Evolutionary conservation across 495 filamentous ascomycete genomes (phyloP), one percentile per base, ranked within the genome.

Genomic region (Chaetomium cochliodes): DNA sequence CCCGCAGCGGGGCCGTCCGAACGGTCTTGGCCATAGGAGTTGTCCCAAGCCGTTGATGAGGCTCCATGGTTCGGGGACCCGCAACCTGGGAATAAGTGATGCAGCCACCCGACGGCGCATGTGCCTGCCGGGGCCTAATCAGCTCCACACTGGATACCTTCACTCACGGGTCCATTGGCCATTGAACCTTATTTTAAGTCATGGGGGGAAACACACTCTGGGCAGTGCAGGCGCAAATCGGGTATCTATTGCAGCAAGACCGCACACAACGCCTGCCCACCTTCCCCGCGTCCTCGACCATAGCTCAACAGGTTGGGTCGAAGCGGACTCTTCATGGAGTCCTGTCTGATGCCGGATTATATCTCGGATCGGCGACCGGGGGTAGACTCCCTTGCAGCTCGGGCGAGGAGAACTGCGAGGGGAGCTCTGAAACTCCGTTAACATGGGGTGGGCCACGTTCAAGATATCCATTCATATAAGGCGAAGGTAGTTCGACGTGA

Each of bases 401-500:
- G n/a, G 64, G 65, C 6, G 68, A 70, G 25, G 70, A 63, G 12
- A 72, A 60, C 47, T 72, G 65, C 13, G 68, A 69, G 18, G 70
- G 65, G 11, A 74, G 63, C 54, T 72, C 70, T 11, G 65, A 46
- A 18, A 69, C 51, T 22, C 70, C 64, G 20, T 58, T 58, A 7
- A 44, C 11, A 16, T 63, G 47, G 22, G 54, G 59, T 22, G 60
- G 42, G 18, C 26, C 16, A 7, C 18, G 53, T n/a, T 37, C 37
- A 1, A 28, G 37, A 20, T 44, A 54, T 5, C 59, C 73, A n/a
- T 70, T 70, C 2, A 75, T 60, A 20, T 73, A 61, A 22, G 73
- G 73, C 25, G 71, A 72, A 20, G 68, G 67, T 7, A 77, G 67
- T 58, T 75, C 75, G 49, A 69, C 65, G 44, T 64, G 66, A 46